A percentile compares a stretch with the other conserved stretches of the same genome.
Conservation (phyloP, 2,329 filamentous ascomycete genomes). For the Xylariaceae sp. region DNA sequence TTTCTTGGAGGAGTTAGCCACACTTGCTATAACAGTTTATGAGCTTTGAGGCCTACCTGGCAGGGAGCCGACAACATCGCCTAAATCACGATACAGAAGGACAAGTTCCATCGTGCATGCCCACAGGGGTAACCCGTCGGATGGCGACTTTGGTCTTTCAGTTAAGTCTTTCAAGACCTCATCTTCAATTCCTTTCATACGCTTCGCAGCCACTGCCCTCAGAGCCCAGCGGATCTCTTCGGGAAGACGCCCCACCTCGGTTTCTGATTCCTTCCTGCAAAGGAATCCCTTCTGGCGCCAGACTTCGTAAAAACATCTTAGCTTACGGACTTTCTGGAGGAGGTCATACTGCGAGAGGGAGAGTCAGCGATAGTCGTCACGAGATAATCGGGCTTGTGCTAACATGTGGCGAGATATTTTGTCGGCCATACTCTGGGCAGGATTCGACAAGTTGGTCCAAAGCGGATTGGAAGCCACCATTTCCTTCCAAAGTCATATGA, state of each 20-base stretch:
- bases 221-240: slow-evolving; percentile 30
- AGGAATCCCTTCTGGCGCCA: slow-evolving; percentile 43
- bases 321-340: slow-evolving; percentile 41
- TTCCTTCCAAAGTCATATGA: slow-evolving; percentile 24
- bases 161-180: slow-evolving; percentile 24
- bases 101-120: slow-evolving; percentile 48
- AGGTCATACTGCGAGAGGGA: slow-evolving; percentile 36
- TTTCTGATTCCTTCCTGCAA: slow-evolving; percentile 28
- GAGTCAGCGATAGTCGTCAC: slow-evolving; percentile 23
- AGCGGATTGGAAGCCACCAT: slow-evolving; percentile 26
- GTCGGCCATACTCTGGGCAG: slow-evolving; percentile 19
- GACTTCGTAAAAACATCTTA: slow-evolving; percentile 49
- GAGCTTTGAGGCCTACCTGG: slow-evolving; percentile 19
- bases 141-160: slow-evolving; percentile 13
- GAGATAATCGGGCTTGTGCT: slow-evolving; percentile 18
- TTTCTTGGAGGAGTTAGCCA: slow-evolving; percentile 21
- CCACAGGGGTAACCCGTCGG: slow-evolving; percentile 42
- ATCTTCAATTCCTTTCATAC: slow-evolving; percentile 29
- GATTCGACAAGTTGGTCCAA: slow-evolving; percentile 26
- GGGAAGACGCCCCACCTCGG: slow-evolving; percentile 34
- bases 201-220: slow-evolving; percentile 25
- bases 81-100: slow-evolving; percentile 45
- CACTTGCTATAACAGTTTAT: neutral
- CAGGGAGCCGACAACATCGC: slow-evolving; percentile 21
- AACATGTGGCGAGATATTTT: slow-evolving; percentile 25